Evolutionary conservation across 1,284 basidiomycete species (phyloP), one percentile per base, ranked within the genome.

Genomic region (Apiotrichum veenhuisii): DNA sequence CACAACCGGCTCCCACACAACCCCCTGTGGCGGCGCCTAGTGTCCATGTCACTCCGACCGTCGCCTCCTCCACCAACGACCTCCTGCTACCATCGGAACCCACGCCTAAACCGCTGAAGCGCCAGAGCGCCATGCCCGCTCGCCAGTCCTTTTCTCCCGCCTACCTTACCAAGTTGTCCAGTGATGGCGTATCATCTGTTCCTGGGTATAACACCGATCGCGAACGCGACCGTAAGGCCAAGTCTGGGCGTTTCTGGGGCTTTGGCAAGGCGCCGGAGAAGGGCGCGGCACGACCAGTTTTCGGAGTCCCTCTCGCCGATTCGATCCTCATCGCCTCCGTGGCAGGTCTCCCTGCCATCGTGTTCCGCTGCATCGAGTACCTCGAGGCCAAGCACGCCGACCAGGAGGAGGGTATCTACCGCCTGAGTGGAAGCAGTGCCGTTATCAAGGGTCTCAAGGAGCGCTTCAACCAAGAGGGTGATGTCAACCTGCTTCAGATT

Each of bases 361-460:
- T 97, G 33, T 98, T 94, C 80, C 85, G 95, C 54, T 91, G 89
- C 66, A 91, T 95, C 65, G 85, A 91, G 69, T 94, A 91, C 76
- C 79, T 94, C 54, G 90, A 95, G 79, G 83, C 85, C 34, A 91
- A 91, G 76, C 84, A 90, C 69, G 95, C 95, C 12, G 89, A 96
- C 64, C 85, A 89, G 67, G 95, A 99, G 72, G 95, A 99, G 78
- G 95, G 95, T 37, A 96, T 99, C 64, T 99, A 98, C 78, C 86
- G 95, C 52, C 79, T 98, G 53, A 92, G 88, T 67, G 93, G 92
- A 10, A 91, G 88, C 68, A 89, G 89, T 57, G 90, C 91, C 27
- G 91, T 94, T 52, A 94, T 98, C 80, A 97, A 97, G 80, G 85
- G 81, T 45, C 80, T 98, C 57, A 92, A 89, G 70, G 95, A 98